These are phyloP conservation scores for Tephrocybe rancida DNA, from an alignment of 768 basidiomycete species.

Conservation along the genomic window DNA sequence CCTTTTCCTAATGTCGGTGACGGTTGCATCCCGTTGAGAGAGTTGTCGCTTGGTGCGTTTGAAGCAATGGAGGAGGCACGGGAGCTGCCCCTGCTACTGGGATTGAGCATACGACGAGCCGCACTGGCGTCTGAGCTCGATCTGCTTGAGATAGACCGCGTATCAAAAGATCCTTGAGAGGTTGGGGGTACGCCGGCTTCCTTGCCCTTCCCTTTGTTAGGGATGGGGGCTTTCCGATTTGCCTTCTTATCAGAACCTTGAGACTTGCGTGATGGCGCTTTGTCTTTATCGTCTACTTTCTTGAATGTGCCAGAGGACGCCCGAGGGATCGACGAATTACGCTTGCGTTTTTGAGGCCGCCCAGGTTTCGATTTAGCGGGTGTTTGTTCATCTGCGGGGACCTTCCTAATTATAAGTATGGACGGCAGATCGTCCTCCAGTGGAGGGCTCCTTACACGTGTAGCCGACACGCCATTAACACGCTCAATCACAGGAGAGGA, in stretches of 20 bases:
- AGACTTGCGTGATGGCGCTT: slow-evolving; percentile 11
- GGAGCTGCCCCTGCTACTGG: slow-evolving; percentile 34
- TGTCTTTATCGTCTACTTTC: slow-evolving; percentile 10
- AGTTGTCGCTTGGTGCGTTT: slow-evolving; percentile 30
- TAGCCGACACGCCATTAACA: neutral
- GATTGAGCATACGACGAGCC: slow-evolving; percentile 34
- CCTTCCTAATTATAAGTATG: slow-evolving; percentile 28
- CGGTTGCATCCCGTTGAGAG: slow-evolving; percentile 20
- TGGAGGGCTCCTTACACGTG: slow-evolving; percentile 8
- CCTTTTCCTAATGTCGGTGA: slow-evolving; percentile 34
- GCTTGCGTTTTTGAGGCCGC: slow-evolving; percentile 22
- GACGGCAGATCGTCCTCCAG: slow-evolving; percentile 28
- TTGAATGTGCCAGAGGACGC: slow-evolving; percentile 8
- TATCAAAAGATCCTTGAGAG: slow-evolving; percentile 16
- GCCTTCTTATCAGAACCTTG: slow-evolving; percentile 8
- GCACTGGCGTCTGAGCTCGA: slow-evolving; percentile 42
- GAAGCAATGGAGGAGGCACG: slow-evolving; percentile 54
- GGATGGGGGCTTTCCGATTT: slow-evolving; percentile 16
- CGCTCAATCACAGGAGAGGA: slow-evolving; percentile 8
- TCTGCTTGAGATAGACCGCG: slow-evolving; percentile 22
- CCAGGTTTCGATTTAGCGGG: slow-evolving; percentile 9
- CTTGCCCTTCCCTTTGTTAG: slow-evolving; percentile 37
- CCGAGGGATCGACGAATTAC: slow-evolving; percentile 12
- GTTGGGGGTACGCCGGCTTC: slow-evolving; percentile 20
- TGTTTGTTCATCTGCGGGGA: slow-evolving; percentile 1